Evolutionary conservation across 805 yeast genomes (phyloP).

Genomic region (Starmerella stellata): DNA sequence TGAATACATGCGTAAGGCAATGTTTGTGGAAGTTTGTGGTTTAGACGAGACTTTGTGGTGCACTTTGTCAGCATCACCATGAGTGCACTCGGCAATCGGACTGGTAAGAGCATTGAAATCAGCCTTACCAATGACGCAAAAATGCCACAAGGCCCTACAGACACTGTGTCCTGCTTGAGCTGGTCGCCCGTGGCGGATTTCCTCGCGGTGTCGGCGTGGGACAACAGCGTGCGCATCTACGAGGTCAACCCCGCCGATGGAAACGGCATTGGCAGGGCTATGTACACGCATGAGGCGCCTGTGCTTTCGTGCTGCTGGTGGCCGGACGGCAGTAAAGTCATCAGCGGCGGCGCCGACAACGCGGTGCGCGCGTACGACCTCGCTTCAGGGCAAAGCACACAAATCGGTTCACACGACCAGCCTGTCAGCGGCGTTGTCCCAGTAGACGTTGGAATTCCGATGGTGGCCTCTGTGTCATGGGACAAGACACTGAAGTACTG

Average conservation of each 20-base stretch:
- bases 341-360: slow-evolving; percentile 82
- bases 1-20: no score
- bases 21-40: no score
- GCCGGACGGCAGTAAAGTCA: slow-evolving; percentile 67
- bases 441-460: slow-evolving; percentile 56
- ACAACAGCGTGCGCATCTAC: slow-evolving; percentile 79
- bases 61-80: slow-evolving; percentile 1
- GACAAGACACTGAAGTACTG: slow-evolving; percentile 87
- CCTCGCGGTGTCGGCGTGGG: slow-evolving; percentile 81
- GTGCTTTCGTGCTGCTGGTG: slow-evolving; percentile 72
- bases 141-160: slow-evolving; percentile 25
- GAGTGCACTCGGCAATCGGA: neutral
- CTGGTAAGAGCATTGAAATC: slow-evolving; percentile 8
- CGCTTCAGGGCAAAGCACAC: slow-evolving; percentile 62
- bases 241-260: slow-evolving; percentile 56
- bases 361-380: slow-evolving; percentile 70
- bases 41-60: no score
- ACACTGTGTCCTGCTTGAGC: slow-evolving; percentile 63
- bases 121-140: slow-evolving; percentile 5
- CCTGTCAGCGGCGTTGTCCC: slow-evolving; percentile 57
- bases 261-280: slow-evolving; percentile 67
- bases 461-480: slow-evolving; percentile 88
- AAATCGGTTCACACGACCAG: slow-evolving; percentile 71
- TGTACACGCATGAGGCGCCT: slow-evolving; percentile 80
- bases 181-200: slow-evolving; percentile 78